Evolutionary conservation across 352 stramenopile genomes (phyloP).

Genomic region (Bremia lactucae): DNA sequence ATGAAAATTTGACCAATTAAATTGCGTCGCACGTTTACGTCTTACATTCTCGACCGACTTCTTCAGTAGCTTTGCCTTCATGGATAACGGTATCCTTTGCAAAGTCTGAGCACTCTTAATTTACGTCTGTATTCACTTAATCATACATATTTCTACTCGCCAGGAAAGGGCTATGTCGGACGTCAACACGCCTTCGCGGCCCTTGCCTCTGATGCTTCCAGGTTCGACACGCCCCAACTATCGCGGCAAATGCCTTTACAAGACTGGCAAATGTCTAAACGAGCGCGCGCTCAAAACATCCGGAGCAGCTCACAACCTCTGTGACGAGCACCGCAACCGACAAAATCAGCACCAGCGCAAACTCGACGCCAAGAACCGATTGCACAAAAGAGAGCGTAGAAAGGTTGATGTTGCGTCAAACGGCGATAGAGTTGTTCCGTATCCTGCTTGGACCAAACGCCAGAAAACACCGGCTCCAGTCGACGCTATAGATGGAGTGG

Average conservation of each 20-base stretch:
- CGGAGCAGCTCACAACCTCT: slow-evolving; percentile 73
- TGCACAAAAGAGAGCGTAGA: slow-evolving; percentile 51
- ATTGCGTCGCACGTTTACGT: no score
- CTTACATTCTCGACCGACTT: no score
- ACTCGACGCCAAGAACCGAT: slow-evolving; percentile 75
- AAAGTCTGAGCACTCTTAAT: no score
- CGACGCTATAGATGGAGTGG: slow-evolving; percentile 4
- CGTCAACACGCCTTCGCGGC: background rate
- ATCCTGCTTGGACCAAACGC: slow-evolving; percentile 6
- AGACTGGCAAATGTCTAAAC: slow-evolving; percentile 80
- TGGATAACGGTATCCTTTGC: no score
- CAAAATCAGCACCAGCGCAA: slow-evolving; percentile 85
- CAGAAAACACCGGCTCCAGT: background rate
- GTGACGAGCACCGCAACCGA: slow-evolving; percentile 67
- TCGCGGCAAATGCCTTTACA: slow-evolving; percentile 78
- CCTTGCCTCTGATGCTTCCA: slow-evolving; percentile 3
- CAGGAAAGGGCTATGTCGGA: slow-evolving; percentile 12
- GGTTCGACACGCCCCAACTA: slow-evolving; percentile 30
- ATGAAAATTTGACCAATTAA: no score
- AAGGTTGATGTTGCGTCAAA: background rate
- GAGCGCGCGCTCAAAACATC: slow-evolving; percentile 82
- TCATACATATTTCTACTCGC: slow-evolving; percentile 1
- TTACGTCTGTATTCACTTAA: no score
- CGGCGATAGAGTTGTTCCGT: slow-evolving; percentile 17
- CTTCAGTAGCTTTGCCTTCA: no score